A percentile compares a stretch with the other conserved stretches of the same genome.
Evolutionary conservation across 306 rosid genomes (phyloP).

Genomic region (Hippophae tibetana): DNA sequence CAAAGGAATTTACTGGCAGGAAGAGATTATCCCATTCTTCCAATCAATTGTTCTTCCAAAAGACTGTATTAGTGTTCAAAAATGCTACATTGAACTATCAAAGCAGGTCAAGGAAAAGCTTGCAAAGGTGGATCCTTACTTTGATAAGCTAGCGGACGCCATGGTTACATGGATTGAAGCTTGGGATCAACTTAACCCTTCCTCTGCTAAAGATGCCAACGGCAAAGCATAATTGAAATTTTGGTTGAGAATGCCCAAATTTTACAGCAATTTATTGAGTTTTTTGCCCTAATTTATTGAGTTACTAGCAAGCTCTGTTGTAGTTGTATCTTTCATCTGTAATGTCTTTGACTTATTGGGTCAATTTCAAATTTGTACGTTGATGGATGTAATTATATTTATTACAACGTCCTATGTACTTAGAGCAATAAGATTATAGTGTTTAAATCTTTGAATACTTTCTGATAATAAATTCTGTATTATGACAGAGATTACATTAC

Average conservation of each 20-base stretch:
- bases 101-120: constrained; percentile 88
- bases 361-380: not conserved
- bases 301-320: constrained; percentile 3
- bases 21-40: constrained; percentile 67
- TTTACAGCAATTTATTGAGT: not conserved
- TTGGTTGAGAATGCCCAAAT: not conserved
- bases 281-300: not conserved
- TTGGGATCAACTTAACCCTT: constrained; percentile 54
- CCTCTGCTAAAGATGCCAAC: constrained; percentile 14
- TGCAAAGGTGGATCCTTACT: constrained; percentile 70
- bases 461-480: too few relatives aligned
- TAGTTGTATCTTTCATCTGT: constrained; percentile 6
- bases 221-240: constrained; percentile 21
- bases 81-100: constrained; percentile 76
- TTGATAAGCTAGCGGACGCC: constrained; percentile 50
- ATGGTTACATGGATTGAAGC: constrained; percentile 62
- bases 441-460: not conserved
- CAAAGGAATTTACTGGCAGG: constrained; percentile 72
- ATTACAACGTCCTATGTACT: constrained; percentile 13
- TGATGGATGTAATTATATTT: constrained; percentile 21
- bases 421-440: constrained; percentile 21
- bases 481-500: not conserved
- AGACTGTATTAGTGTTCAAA: constrained; percentile 74
- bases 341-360: constrained; percentile 5
- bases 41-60: constrained; percentile 46